A percentile compares a stretch with the other conserved stretches of the same genome.
Evolutionary conservation across 192 early-diverging fungal genomes (phyloP).

Genomic region (Mortierella antarctica): DNA sequence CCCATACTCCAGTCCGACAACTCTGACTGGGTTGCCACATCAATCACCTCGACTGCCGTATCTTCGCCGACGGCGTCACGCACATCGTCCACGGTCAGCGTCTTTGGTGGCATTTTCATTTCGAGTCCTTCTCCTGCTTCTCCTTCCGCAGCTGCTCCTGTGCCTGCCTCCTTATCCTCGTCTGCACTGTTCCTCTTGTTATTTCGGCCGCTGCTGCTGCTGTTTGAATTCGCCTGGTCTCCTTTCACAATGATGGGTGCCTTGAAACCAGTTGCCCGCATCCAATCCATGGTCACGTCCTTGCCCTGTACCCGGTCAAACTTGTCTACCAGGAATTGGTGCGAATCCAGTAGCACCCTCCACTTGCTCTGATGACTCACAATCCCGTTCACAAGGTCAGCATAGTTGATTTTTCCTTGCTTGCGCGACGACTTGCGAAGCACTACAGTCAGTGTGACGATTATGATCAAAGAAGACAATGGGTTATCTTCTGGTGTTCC

Average conservation of each 20-base stretch:
- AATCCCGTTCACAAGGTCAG: conserved; percentile 81
- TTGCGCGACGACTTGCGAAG: conserved; percentile 69
- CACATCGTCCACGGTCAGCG: conserved; percentile 71
- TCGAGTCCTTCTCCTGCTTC: conserved; percentile 72
- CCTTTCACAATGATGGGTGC: conserved; percentile 80
- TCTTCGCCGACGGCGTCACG: conserved; percentile 67
- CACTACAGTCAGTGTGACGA: conserved; percentile 46
- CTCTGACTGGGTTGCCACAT: conserved; percentile 91
- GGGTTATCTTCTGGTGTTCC: neutral
- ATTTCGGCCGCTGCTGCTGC: neutral
- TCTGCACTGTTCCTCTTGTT: neutral
- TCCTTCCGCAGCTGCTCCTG: neutral
- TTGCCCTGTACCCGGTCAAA: conserved; percentile 75
- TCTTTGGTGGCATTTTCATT: conserved; percentile 80
- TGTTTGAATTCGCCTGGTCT: neutral
- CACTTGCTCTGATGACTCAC: conserved; percentile 85
- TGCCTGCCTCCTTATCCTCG: neutral
- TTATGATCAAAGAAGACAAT: neutral
- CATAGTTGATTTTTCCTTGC: conserved; percentile 81
- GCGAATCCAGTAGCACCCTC: conserved; percentile 75
- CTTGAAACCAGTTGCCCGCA: conserved; percentile 69
- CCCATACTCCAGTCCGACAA: conserved; percentile 80
- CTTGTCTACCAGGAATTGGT: conserved; percentile 72
- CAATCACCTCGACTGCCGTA: conserved; percentile 85
- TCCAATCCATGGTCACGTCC: conserved; percentile 75